phyloP scores from a whole-genome alignment of 2,329 filamentous ascomycete genomes.

The Aspergillus proliferans region DNA sequence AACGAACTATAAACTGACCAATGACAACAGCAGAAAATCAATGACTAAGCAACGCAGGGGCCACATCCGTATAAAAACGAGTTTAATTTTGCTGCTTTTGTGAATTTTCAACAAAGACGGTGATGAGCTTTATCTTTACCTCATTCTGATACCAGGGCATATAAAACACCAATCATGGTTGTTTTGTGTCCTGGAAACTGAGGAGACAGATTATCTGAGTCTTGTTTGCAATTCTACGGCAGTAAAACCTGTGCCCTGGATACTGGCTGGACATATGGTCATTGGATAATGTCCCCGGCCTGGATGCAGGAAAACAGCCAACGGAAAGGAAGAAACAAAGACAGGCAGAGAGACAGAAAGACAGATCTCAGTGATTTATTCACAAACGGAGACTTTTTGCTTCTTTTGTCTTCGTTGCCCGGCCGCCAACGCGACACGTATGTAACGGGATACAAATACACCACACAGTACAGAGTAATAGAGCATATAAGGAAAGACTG shows the following conservation, averaged over 20 bases:
- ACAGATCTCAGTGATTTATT: background rate
- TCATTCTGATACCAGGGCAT: slow-evolving; percentile 7
- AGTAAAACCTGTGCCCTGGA: background rate
- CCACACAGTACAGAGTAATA: background rate
- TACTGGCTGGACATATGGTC: background rate
- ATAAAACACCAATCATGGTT: background rate
- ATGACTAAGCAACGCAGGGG: background rate
- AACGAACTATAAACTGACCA: background rate
- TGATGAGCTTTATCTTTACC: background rate
- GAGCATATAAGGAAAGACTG: background rate
- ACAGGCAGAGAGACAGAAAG: background rate
- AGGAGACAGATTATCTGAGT: background rate
- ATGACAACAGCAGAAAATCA: background rate
- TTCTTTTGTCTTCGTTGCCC: background rate
- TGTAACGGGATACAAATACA: too few species aligned
- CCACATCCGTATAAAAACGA: background rate
- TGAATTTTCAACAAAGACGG: background rate
- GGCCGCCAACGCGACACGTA: background rate
- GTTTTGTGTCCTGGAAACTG: background rate
- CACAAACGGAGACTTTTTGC: background rate
- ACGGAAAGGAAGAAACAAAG: background rate
- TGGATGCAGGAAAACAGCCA: background rate
- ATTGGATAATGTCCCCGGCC: background rate
- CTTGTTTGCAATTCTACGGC: background rate
- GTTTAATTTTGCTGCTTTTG: background rate